A percentile compares a stretch with the other conserved stretches of the same genome.
These are phyloP conservation scores for Spathaspora hagerdaliae DNA, from an alignment of 805 yeast species.

Conservation along the genomic window DNA sequence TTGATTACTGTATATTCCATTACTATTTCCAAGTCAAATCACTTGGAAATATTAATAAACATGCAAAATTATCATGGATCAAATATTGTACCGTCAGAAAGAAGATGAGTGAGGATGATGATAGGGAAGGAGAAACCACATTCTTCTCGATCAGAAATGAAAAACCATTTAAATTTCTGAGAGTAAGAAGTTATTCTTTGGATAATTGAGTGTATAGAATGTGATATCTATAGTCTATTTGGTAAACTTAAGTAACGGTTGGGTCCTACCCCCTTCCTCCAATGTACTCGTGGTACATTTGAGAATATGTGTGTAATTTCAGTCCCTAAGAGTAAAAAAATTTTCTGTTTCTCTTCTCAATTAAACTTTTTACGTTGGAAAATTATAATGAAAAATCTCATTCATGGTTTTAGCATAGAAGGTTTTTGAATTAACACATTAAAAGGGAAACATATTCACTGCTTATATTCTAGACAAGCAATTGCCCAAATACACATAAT, in stretches of 20 bases:
- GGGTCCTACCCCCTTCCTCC: too few species aligned
- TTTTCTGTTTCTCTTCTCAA: background rate
- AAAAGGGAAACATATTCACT: background rate
- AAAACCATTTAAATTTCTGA: conserved; percentile 71
- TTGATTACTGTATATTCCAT: conserved; percentile 55
- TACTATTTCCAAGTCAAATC: conserved; percentile 59
- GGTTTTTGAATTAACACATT: background rate
- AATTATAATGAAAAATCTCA: background rate
- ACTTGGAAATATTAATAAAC: conserved; percentile 55
- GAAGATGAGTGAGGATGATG: conserved; percentile 28
- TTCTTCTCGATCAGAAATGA: conserved; percentile 64
- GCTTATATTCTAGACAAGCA: background rate
- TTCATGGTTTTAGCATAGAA: too few species aligned
- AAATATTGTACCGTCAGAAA: conserved; percentile 55
- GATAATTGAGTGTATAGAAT: background rate
- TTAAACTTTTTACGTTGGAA: background rate
- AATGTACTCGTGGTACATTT: background rate
- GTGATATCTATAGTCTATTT: too few species aligned
- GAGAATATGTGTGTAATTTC: background rate
- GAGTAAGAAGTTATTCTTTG: conserved; percentile 44
- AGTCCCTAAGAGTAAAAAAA: background rate
- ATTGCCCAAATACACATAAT: background rate
- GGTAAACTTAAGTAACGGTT: too few species aligned
- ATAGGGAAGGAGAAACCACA: conserved; percentile 46
- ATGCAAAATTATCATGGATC: conserved; percentile 71